phyloP scores from a whole-genome alignment of 805 yeast genomes.

The Lipomyces sp. region DNA sequence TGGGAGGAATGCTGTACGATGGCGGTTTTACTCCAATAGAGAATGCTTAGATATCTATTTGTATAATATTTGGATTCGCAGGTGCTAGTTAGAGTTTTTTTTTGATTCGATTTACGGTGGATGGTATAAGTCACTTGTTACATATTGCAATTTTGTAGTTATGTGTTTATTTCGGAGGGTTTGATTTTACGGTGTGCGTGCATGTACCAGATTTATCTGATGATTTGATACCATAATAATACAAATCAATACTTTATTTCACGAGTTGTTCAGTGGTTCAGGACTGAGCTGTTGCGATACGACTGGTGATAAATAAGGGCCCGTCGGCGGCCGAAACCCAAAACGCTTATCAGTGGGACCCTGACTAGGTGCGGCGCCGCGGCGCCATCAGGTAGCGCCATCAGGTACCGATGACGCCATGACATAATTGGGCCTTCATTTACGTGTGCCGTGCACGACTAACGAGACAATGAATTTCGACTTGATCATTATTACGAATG shows the following conservation, averaged over 20 bases:
- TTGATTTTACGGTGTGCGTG: neutral
- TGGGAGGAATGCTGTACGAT: slow-evolving; percentile 9
- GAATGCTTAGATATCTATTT: slow-evolving; percentile 6
- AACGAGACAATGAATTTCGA: slow-evolving; percentile 32
- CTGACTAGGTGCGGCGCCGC: neutral
- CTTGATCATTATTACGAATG: slow-evolving; percentile 39
- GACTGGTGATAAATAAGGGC: neutral
- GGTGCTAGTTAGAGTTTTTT: neutral
- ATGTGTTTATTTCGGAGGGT: neutral
- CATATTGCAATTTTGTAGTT: neutral
- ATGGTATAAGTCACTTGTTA: neutral
- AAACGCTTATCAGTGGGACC: neutral
- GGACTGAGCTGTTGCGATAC: too few relatives aligned
- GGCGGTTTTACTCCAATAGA: slow-evolving; percentile 11
- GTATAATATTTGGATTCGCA: neutral
- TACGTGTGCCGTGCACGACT: neutral
- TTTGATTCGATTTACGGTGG: neutral
- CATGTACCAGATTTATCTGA: neutral
- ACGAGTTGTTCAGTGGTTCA: neutral
- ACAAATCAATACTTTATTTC: neutral
- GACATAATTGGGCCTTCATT: neutral
- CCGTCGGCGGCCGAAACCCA: neutral
- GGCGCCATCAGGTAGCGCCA: neutral
- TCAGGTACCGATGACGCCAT: too few relatives aligned
- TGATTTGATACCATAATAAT: neutral